Evolutionary conservation across 306 rosid genomes (phyloP).

Genomic region (Lathyrus oleraceus): DNA sequence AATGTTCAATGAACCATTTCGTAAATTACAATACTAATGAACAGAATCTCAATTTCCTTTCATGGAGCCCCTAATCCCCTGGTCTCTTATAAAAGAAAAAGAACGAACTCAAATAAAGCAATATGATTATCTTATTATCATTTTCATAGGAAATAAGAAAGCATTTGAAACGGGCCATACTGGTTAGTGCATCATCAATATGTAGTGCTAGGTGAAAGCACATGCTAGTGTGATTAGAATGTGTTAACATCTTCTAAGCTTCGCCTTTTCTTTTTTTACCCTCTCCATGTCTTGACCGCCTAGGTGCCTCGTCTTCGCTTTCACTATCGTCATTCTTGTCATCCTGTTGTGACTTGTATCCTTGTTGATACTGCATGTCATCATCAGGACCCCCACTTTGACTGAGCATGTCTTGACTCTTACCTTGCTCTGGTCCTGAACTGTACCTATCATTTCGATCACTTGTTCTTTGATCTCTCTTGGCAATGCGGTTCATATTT

Average conservation of each 20-base stretch:
- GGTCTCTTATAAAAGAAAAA: neutral
- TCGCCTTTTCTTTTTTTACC: constrained; percentile 88
- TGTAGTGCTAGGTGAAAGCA: constrained; percentile 29
- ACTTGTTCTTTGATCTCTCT: constrained; percentile 72
- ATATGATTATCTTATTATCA: constrained; percentile 29
- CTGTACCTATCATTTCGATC: constrained; percentile 72
- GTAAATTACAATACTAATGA: constrained; percentile 24
- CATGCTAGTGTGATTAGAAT: constrained; percentile 52
- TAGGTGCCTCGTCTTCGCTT: constrained; percentile 97
- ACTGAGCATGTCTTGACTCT: constrained; percentile 68
- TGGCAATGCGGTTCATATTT: constrained; percentile 51
- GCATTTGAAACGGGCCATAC: constrained; percentile 41
- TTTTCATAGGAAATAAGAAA: constrained; percentile 25
- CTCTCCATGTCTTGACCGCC: constrained; percentile 96
- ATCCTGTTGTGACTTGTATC: constrained; percentile 57
- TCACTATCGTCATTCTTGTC: constrained; percentile 85
- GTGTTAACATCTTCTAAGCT: constrained; percentile 56
- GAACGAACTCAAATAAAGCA: constrained; percentile 8
- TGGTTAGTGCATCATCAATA: constrained; percentile 36
- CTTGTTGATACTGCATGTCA: constrained; percentile 63
- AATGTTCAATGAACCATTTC: constrained; percentile 28
- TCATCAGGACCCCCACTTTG: constrained; percentile 71
- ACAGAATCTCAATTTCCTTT: constrained; percentile 17
- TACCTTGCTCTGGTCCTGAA: constrained; percentile 67
- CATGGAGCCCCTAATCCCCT: constrained; percentile 19